Evolutionary conservation across 441 rosid genomes (phyloP).

Genomic region (Jatropha multifida): DNA sequence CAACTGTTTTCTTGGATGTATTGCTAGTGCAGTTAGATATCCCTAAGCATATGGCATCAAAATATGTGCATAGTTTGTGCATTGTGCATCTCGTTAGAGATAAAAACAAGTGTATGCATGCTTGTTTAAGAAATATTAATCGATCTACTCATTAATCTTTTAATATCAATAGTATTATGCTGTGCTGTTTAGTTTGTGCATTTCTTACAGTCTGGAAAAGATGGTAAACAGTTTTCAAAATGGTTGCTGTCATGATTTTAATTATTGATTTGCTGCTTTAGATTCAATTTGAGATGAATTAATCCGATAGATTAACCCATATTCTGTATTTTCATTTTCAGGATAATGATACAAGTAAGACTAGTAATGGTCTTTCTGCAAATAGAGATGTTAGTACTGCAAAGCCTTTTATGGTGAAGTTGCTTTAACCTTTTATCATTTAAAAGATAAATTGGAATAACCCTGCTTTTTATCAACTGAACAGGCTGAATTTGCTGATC

Average conservation of each 20-base stretch:
- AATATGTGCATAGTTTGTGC: background rate
- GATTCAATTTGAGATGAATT: background rate
- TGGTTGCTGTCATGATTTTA: background rate
- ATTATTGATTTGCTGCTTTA: background rate
- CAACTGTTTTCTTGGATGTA: background rate
- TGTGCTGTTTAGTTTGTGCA: background rate
- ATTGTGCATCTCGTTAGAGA: background rate
- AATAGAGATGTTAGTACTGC: constrained; percentile 59
- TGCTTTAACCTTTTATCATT: constrained; percentile 25
- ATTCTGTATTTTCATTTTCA: constrained; percentile 34
- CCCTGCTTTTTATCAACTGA: constrained; percentile 26
- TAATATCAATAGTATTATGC: background rate
- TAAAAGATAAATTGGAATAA: constrained; percentile 19
- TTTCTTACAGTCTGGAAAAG: background rate
- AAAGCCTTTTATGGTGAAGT: constrained; percentile 27
- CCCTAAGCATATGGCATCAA: background rate
- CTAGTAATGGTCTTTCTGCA: constrained; percentile 37
- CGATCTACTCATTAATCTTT: background rate
- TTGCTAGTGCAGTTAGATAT: background rate
- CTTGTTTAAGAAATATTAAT: background rate
- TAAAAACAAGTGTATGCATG: background rate
- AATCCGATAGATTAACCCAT: constrained; percentile 10
- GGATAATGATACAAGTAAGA: constrained; percentile 61
- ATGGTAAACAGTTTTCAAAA: background rate
- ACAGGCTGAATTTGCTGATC: constrained; percentile 71